Evolutionary conservation across 192 early-diverging fungal species (phyloP).

Genomic region (Rhizophagus sp.): DNA sequence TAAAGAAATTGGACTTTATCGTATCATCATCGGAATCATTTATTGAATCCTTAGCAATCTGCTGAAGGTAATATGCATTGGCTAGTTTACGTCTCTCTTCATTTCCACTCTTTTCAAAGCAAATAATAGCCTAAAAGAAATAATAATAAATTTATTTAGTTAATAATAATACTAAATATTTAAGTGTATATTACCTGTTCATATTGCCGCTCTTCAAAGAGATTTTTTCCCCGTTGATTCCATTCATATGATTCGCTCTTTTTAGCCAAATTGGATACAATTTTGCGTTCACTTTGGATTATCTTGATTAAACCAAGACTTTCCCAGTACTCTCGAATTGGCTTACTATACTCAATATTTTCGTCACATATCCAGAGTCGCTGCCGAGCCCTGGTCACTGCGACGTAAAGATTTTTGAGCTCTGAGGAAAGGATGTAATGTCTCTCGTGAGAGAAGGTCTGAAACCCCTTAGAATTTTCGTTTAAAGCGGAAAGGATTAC

Average conservation of each 20-base stretch:
- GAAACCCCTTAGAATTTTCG: background rate
- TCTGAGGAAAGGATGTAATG: constrained; percentile 22
- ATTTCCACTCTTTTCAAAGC: constrained; percentile 22
- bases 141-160: background rate
- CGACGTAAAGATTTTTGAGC: constrained; percentile 23
- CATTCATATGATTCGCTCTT: constrained; percentile 9
- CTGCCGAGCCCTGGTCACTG: constrained; percentile 16
- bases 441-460: background rate
- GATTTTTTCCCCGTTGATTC: constrained; percentile 6
- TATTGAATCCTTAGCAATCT: constrained; percentile 21
- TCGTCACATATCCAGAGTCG: constrained; percentile 21
- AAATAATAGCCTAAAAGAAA: constrained; percentile 22
- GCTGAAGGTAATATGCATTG: constrained; percentile 12
- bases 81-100: background rate
- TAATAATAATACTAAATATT: background rate
- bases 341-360: background rate
- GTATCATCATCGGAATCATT: constrained; percentile 5
- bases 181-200: constrained; percentile 3
- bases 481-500: background rate
- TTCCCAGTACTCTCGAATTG: constrained; percentile 12
- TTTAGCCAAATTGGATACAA: background rate
- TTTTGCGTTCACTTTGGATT: background rate
- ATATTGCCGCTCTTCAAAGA: constrained; percentile 7
- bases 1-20: background rate
- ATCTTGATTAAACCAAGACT: background rate